A percentile compares a stretch with the other conserved stretches of the same genome.
phyloP scores from a whole-genome alignment of 2,329 filamentous ascomycete genomes.

The Colletotrichum costaricense region DNA sequence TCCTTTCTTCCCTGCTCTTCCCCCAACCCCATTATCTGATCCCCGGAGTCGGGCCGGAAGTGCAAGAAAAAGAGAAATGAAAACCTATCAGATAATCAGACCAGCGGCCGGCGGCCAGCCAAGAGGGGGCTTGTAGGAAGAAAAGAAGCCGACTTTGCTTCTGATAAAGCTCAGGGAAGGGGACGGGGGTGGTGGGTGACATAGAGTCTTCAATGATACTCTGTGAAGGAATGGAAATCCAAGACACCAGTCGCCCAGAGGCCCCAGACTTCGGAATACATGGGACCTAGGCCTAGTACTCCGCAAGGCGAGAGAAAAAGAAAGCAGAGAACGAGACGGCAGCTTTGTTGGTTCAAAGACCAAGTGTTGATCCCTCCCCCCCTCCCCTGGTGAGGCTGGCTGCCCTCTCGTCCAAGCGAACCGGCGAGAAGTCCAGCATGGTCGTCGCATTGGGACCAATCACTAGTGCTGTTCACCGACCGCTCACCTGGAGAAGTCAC shows the following conservation, averaged over 20 bases:
- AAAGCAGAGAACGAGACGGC: background rate
- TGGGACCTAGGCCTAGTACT: no score
- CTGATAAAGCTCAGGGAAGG: conserved; percentile 2
- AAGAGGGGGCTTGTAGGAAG: background rate
- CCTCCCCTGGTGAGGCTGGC: background rate
- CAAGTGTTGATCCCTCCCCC: background rate
- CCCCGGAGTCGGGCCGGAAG: background rate
- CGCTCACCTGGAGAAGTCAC: conserved; percentile 11
- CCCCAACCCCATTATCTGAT: background rate
- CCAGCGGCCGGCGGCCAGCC: no score
- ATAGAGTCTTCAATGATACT: conserved; percentile 5
- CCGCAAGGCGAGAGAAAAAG: background rate
- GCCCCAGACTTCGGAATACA: no score
- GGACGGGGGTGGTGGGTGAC: background rate
- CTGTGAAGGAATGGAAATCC: conserved; percentile 20
- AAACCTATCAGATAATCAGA: background rate
- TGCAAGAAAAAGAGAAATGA: background rate
- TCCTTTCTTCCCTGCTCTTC: background rate
- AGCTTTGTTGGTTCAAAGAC: background rate
- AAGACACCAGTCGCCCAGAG: background rate
- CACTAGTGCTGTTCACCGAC: conserved; percentile 13
- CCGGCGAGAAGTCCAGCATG: background rate
- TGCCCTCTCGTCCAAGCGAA: background rate
- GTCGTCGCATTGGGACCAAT: background rate
- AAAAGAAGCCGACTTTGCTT: background rate